These are phyloP conservation scores for Daphne laureola DNA, from an alignment of 441 rosid species.

Conservation along the genomic window DNA sequence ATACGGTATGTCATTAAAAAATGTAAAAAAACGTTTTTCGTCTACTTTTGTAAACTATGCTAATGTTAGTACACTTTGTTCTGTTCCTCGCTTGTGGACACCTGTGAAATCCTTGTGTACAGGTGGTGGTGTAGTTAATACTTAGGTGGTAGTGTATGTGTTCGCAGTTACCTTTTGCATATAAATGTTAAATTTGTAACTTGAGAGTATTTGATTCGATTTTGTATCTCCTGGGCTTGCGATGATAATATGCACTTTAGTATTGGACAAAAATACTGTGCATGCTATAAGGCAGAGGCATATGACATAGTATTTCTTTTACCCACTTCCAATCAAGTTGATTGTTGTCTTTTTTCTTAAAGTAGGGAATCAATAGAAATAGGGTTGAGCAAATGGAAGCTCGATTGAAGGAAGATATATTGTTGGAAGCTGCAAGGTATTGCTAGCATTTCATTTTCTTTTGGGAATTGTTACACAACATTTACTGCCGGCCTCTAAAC, in stretches of 20 bases:
- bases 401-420: conserved; percentile 82
- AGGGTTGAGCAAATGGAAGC: conserved; percentile 98
- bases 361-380: conserved; percentile 84
- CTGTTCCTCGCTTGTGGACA: conserved; percentile 7
- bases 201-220: too few relatives aligned
- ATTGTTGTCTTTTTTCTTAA: conserved; percentile 18
- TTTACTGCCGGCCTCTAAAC: conserved; percentile 5
- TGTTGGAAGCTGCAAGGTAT: conserved; percentile 88
- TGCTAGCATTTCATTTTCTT: neutral
- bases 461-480: conserved; percentile 3
- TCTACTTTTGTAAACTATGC: conserved; percentile 3
- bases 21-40: conserved; percentile 5
- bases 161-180: too few relatives aligned
- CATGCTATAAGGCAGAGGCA: neutral
- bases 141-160: too few relatives aligned
- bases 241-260: neutral
- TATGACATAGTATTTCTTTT: conserved; percentile 7
- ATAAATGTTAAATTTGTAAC: too few relatives aligned
- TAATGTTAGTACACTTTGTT: neutral
- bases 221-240: too few relatives aligned
- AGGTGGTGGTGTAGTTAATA: too few relatives aligned
- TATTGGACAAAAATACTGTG: neutral
- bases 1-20: conserved; percentile 48
- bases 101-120: too few relatives aligned
- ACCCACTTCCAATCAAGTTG: conserved; percentile 14